Evolutionary conservation across 2,329 filamentous ascomycete genomes (phyloP).

Genomic region (Fusarium devonianum): DNA sequence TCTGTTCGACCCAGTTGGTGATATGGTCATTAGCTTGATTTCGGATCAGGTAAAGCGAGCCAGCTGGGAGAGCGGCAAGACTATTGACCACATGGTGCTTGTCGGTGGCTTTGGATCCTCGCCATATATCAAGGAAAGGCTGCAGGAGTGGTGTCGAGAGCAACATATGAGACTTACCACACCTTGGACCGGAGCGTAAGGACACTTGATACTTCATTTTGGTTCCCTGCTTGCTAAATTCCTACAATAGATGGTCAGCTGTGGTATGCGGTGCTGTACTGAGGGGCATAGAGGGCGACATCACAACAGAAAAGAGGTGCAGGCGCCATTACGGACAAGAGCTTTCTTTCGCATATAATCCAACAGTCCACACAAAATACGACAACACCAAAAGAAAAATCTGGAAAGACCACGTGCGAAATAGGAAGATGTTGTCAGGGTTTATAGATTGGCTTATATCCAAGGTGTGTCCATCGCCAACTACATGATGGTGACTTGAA

Average conservation of each 20-base stretch:
- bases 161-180: constrained; percentile 1
- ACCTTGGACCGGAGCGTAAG: constrained; percentile 4
- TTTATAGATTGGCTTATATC: constrained; percentile 2
- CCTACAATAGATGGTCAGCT: constrained; percentile 10
- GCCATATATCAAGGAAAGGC: constrained; percentile 5
- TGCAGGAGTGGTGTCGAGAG: constrained; percentile 1
- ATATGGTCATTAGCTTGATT: background rate
- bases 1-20: constrained; percentile 8
- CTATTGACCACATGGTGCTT: constrained; percentile 6
- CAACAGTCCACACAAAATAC: background rate
- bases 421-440: background rate
- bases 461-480: constrained; percentile 1
- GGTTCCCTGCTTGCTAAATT: background rate
- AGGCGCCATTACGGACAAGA: constrained; percentile 11
- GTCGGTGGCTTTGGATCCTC: constrained; percentile 14
- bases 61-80: background rate
- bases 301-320: constrained; percentile 16
- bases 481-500: too few species aligned
- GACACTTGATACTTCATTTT: background rate
- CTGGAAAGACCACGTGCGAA: background rate
- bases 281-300: constrained; percentile 12
- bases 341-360: background rate
- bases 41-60: constrained; percentile 5
- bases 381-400: background rate
- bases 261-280: constrained; percentile 15